These are phyloP conservation scores for Combretum micranthum DNA, from an alignment of 345 rosid species.

Conservation along the genomic window DNA sequence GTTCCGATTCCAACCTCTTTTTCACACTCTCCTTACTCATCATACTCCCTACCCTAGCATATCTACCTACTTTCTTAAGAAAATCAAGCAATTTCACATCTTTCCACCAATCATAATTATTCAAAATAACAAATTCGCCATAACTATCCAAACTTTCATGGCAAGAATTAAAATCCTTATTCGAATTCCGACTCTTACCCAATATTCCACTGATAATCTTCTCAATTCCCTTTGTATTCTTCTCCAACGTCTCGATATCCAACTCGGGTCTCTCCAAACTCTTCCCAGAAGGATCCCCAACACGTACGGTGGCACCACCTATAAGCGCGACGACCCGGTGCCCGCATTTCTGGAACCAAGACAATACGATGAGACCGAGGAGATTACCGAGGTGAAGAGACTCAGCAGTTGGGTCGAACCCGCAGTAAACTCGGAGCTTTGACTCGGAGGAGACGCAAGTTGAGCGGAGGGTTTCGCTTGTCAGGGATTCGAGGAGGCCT, in stretches of 20 bases:
- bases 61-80: slow-evolving; percentile 69
- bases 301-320: slow-evolving; percentile 90
- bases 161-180: not conserved
- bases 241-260: slow-evolving; percentile 44
- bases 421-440: slow-evolving; percentile 72
- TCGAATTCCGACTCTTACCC: slow-evolving; percentile 15
- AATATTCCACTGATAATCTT: slow-evolving; percentile 41
- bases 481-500: slow-evolving; percentile 74
- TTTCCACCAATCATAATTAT: slow-evolving; percentile 98
- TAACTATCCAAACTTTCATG: not conserved
- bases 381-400: slow-evolving; percentile 91
- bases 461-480: slow-evolving; percentile 72
- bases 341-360: slow-evolving; percentile 92
- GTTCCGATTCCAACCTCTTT: slow-evolving; percentile 88
- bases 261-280: slow-evolving; percentile 88
- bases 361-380: slow-evolving; percentile 81
- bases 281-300: slow-evolving; percentile 97
- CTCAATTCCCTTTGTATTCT: slow-evolving; percentile 49
- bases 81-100: slow-evolving; percentile 71
- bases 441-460: slow-evolving; percentile 27
- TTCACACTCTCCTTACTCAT: slow-evolving; percentile 86
- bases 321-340: slow-evolving; percentile 77
- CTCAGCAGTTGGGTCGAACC: slow-evolving; percentile 96
- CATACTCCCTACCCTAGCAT: slow-evolving; percentile 84
- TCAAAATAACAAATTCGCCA: slow-evolving; percentile 37